These are phyloP conservation scores for Paraphoma chrysanthemicola DNA, from an alignment of 2,329 filamentous ascomycete species.

Conservation along the genomic window DNA sequence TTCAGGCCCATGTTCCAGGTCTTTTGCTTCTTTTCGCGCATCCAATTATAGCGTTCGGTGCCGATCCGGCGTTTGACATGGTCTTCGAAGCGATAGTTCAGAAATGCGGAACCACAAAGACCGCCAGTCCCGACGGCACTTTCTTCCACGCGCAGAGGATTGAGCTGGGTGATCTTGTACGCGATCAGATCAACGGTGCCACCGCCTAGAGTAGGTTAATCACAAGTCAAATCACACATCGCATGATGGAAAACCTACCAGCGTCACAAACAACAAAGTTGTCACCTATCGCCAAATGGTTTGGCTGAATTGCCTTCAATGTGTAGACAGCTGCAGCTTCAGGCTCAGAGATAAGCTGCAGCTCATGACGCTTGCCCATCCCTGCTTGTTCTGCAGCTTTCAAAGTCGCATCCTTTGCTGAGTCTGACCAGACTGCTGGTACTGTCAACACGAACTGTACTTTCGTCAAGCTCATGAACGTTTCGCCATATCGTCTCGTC, in stretches of 20 bases:
- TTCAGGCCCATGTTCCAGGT: conserved; percentile 76
- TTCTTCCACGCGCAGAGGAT: conserved; percentile 76
- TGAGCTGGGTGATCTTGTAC: conserved; percentile 78
- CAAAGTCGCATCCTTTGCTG: conserved; percentile 82
- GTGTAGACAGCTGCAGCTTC: conserved; percentile 83
- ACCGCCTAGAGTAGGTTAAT: conserved; percentile 47
- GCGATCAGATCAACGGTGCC: conserved; percentile 78
- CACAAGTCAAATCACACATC: background rate
- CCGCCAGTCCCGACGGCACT: conserved; percentile 81
- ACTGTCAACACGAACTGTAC: conserved; percentile 79
- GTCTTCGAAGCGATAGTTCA: conserved; percentile 83
- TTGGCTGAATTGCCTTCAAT: conserved; percentile 78
- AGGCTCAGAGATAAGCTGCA: conserved; percentile 80
- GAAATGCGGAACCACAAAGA: conserved; percentile 77
- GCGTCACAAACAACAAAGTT: conserved; percentile 66
- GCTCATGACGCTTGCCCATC: conserved; percentile 73
- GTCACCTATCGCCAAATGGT: conserved; percentile 72
- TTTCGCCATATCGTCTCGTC: conserved; percentile 75
- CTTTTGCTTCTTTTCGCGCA: conserved; percentile 79
- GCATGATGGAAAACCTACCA: conserved; percentile 29
- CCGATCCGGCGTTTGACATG: conserved; percentile 74
- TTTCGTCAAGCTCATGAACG: conserved; percentile 77
- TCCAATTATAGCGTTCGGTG: conserved; percentile 70
- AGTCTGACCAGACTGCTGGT: conserved; percentile 84
- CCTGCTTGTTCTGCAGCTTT: conserved; percentile 79